phyloP scores from a whole-genome alignment of 306 rosid species.

The Quercus engelmannii region DNA sequence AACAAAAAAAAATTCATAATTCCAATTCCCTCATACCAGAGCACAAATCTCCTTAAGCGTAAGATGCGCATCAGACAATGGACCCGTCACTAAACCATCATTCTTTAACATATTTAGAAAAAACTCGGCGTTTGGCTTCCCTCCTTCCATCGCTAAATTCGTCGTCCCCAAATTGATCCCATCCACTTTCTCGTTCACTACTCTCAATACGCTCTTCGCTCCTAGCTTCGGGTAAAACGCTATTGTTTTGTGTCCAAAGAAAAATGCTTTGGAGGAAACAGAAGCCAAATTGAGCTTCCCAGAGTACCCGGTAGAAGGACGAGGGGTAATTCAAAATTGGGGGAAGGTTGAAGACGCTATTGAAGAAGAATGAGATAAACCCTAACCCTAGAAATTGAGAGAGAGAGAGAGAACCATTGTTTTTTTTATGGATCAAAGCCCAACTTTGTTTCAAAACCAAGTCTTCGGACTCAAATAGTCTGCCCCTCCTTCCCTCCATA shows the following conservation, averaged over 20 bases:
- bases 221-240: constrained; percentile 30
- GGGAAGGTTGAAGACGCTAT: constrained; percentile 55
- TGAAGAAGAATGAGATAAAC: neutral
- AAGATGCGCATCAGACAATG: neutral
- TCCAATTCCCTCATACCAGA: constrained; percentile 34
- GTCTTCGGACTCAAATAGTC: too few relatives aligned
- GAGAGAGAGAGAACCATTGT: too few relatives aligned
- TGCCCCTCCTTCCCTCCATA: too few relatives aligned
- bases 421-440: too few relatives aligned
- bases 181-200: constrained; percentile 68
- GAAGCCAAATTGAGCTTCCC: neutral
- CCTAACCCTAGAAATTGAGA: too few relatives aligned
- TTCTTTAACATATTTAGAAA: constrained; percentile 26
- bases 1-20: too few relatives aligned
- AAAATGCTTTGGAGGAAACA: constrained; percentile 32
- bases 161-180: neutral
- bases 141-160: constrained; percentile 83
- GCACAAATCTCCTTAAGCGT: constrained; percentile 67
- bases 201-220: constrained; percentile 32
- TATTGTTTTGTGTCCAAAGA: constrained; percentile 41
- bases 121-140: constrained; percentile 55
- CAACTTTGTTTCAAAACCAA: too few relatives aligned
- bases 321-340: constrained; percentile 41
- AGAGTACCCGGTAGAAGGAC: too few relatives aligned
- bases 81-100: constrained; percentile 39